Percentiles rank a stretch among this genome's conserved stretches.
Evolutionary conservation across 805 yeast genomes (phyloP).

Genomic region (Jamesozyma lodderae): DNA sequence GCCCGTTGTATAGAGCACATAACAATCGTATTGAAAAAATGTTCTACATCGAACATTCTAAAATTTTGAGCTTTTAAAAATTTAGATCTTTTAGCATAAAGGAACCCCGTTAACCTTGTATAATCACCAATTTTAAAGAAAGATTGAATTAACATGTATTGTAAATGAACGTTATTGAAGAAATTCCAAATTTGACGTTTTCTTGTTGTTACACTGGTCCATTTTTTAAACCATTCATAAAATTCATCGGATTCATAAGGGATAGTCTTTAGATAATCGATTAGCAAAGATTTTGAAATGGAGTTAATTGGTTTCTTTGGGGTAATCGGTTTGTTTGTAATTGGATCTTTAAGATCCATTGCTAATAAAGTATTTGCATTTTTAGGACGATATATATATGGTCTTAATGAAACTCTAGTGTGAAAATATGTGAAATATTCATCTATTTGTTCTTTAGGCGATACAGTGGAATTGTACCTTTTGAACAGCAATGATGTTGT

Average conservation of each 20-base stretch:
- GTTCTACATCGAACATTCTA: slow-evolving; percentile 21
- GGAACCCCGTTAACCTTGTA: slow-evolving; percentile 13
- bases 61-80: slow-evolving; percentile 17
- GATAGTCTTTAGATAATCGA: slow-evolving; percentile 19
- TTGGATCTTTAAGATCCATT: slow-evolving; percentile 34
- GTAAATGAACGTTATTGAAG: slow-evolving; percentile 17
- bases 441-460: slow-evolving; percentile 23
- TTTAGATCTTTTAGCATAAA: slow-evolving; percentile 12
- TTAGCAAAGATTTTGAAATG: slow-evolving; percentile 22
- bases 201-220: slow-evolving; percentile 22
- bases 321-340: slow-evolving; percentile 25
- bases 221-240: slow-evolving; percentile 18
- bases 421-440: slow-evolving; percentile 29
- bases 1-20: slow-evolving; percentile 26
- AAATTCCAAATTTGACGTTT: slow-evolving; percentile 21
- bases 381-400: slow-evolving; percentile 34
- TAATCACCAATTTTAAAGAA: slow-evolving; percentile 21
- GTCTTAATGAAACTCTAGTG: slow-evolving; percentile 29
- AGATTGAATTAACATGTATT: slow-evolving; percentile 19
- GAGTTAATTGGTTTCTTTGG: slow-evolving; percentile 30
- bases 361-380: slow-evolving; percentile 32
- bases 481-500: not conserved
- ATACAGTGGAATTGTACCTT: slow-evolving; percentile 1
- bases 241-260: slow-evolving; percentile 14
- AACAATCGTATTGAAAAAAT: slow-evolving; percentile 22